These are phyloP conservation scores for Lodderomyces orthopsilosis DNA, from an alignment of 1,139 yeast species.

Conservation along the genomic window DNA sequence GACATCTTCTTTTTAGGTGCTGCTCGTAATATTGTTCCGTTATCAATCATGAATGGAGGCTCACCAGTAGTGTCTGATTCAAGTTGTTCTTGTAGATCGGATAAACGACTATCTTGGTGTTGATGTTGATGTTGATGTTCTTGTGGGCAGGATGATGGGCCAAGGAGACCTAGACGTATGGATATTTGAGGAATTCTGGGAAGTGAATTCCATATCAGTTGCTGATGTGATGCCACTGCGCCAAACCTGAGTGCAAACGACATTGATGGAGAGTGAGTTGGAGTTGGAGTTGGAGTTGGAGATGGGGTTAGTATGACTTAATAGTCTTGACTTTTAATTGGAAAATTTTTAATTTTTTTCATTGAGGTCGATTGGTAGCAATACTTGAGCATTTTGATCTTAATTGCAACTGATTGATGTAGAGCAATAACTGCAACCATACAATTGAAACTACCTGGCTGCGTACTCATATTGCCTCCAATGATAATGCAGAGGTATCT, in stretches of 20 bases:
- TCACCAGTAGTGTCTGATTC: slow-evolving; percentile 22
- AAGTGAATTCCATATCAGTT: slow-evolving; percentile 18
- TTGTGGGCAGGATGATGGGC: slow-evolving; percentile 2
- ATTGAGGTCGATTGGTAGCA: neutral
- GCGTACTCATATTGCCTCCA: no score
- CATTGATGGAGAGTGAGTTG: slow-evolving; percentile 13
- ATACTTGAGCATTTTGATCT: neutral
- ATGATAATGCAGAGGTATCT: no score
- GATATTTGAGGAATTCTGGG: slow-evolving; percentile 24
- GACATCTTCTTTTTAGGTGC: slow-evolving; percentile 94
- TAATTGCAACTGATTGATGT: no score
- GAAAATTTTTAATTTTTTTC: neutral
- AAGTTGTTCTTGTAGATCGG: slow-evolving; percentile 31
- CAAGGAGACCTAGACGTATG: slow-evolving; percentile 9
- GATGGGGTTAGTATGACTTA: no score
- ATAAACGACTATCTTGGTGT: slow-evolving; percentile 24
- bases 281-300: no score
- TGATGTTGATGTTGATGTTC: slow-evolving; percentile 3
- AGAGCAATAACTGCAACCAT: no score
- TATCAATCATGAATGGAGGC: slow-evolving; percentile 43
- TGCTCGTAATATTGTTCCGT: slow-evolving; percentile 70
- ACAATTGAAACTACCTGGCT: no score
- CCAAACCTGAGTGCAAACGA: slow-evolving; percentile 25
- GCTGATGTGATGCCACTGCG: slow-evolving; percentile 15
- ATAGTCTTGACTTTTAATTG: neutral